Base-by-base conservation (phyloP, 2,329 filamentous ascomycete genomes). In the Curvularia eragrostidis region DNA sequence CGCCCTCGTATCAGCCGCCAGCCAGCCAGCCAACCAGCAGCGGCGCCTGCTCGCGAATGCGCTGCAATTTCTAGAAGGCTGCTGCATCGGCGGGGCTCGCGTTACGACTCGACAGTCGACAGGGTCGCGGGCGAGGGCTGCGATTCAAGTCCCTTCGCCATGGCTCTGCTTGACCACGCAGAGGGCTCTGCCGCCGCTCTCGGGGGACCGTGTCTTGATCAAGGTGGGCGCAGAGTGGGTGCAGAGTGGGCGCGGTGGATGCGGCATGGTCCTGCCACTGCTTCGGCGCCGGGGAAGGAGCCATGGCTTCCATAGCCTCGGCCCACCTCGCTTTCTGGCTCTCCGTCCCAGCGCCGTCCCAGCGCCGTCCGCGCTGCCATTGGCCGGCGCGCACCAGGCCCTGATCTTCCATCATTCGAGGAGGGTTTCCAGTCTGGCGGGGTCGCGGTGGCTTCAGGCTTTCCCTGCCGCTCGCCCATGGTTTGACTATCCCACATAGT, bases 271-370 rank as follows among this genome's bases (percentile, higher is more conserved):
- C 61, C 61, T 69, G 69, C 70, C 71, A 72, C 57, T 58, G 63
- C 58, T 64, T 63, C 68, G 70, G 72, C 66, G 68, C 69, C 75
- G 75, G 75, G 75, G 75, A 77, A 77, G 62, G 57, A 50, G 48
- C 56, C 51, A 62, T 75, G 68, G 75, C 74, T 76, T 74, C 75
- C 74, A 71, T 72, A 70, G 73, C 68, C 62, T 65, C 64, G 59
- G 62, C 59, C 41, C 58, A 59, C 56, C 66, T 61, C 59, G 50
- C 44, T 47, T 54, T 54, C 34, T 59, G 69, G 7, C n/a, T n/a
- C n/a, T n/a, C n/a, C n/a, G n/a, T n/a, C n/a, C n/a, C n/a, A n/a
- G n/a, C n/a, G n/a, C n/a, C n/a, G n/a, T n/a, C n/a, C n/a, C n/a
- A n/a, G n/a, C 39, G 19, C 39, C 58, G 66, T 69, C 73, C n/a